phyloP scores from a whole-genome alignment of 2,329 filamentous ascomycete genomes.

The Domatiomyces globalis region DNA sequence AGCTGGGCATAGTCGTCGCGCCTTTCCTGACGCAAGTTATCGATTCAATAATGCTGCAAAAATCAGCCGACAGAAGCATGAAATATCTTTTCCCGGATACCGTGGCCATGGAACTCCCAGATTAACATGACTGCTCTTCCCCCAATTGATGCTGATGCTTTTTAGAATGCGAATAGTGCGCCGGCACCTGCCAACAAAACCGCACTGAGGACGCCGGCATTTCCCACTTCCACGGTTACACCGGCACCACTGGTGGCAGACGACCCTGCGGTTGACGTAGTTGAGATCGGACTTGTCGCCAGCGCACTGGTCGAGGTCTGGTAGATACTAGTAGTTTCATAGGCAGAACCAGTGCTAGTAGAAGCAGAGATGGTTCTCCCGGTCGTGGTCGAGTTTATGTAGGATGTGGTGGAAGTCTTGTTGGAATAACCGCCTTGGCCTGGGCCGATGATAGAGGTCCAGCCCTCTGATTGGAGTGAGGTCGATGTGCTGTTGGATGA shows the following conservation, averaged over 20 bases:
- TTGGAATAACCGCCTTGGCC: neutral
- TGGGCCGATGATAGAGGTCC: neutral
- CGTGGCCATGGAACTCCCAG: too few species aligned
- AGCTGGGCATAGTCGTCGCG: too few species aligned
- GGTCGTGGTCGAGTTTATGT: neutral
- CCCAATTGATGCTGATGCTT: neutral
- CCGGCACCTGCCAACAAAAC: conserved; percentile 5
- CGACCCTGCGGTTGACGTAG: conserved; percentile 1
- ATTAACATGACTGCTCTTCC: neutral
- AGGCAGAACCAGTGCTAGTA: conserved; percentile 1
- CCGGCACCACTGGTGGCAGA: conserved; percentile 8
- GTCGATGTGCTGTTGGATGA: conserved; percentile 1
- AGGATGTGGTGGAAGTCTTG: conserved; percentile 3
- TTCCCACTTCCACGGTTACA: conserved; percentile 6
- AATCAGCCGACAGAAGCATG: neutral
- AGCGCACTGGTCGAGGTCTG: neutral
- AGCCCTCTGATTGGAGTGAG: conserved; percentile 1
- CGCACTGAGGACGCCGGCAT: conserved; percentile 6
- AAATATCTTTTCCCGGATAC: neutral
- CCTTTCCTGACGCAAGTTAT: too few species aligned
- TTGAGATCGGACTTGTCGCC: neutral
- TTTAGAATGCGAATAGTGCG: conserved; percentile 12
- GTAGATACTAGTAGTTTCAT: neutral
- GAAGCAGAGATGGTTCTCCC: neutral
- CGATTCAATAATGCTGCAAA: too few species aligned